These are phyloP conservation scores for Nemania sp. DNA, from an alignment of 2,329 filamentous ascomycete species.

Conservation along the genomic window DNA sequence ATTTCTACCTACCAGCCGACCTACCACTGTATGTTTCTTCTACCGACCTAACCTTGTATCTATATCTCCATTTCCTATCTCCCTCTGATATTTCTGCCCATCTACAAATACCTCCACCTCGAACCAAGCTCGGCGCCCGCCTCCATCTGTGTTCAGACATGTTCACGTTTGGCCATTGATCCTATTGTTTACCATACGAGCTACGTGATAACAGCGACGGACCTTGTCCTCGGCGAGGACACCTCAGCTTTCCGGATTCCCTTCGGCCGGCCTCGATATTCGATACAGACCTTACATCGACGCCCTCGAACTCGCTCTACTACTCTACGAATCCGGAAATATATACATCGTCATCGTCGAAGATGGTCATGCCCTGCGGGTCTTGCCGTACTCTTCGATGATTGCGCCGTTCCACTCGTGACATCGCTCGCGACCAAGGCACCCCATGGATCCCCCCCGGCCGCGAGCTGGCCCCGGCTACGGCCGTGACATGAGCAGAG, in stretches of 20 bases:
- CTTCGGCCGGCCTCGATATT: neutral
- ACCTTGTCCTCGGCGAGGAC: neutral
- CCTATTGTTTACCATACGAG: neutral
- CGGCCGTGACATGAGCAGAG: constrained; percentile 51
- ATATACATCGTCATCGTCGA: neutral
- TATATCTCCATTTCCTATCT: too few relatives aligned
- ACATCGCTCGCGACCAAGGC: constrained; percentile 27
- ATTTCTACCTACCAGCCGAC: too few relatives aligned
- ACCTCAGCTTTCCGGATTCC: neutral
- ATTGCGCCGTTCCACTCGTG: constrained; percentile 38
- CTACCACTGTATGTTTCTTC: too few relatives aligned
- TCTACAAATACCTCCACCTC: too few relatives aligned
- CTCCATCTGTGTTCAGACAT: too few relatives aligned
- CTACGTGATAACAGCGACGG: neutral
- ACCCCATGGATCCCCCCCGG: constrained; percentile 37
- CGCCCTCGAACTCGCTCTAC: too few relatives aligned
- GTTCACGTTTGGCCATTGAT: neutral
- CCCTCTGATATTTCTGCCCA: too few relatives aligned
- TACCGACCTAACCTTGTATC: too few relatives aligned
- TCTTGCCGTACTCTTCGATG: constrained; percentile 27
- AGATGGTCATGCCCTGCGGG: constrained; percentile 34
- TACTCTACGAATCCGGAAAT: too few relatives aligned
- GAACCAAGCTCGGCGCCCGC: too few relatives aligned
- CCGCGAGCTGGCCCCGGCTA: constrained; percentile 42
- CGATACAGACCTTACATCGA: too few relatives aligned